A percentile compares a stretch with the other conserved stretches of the same genome.
These are phyloP conservation scores for Chrysoporthe austroafricana DNA, from an alignment of 2,329 filamentous ascomycete genomes.

Conservation along the genomic window DNA sequence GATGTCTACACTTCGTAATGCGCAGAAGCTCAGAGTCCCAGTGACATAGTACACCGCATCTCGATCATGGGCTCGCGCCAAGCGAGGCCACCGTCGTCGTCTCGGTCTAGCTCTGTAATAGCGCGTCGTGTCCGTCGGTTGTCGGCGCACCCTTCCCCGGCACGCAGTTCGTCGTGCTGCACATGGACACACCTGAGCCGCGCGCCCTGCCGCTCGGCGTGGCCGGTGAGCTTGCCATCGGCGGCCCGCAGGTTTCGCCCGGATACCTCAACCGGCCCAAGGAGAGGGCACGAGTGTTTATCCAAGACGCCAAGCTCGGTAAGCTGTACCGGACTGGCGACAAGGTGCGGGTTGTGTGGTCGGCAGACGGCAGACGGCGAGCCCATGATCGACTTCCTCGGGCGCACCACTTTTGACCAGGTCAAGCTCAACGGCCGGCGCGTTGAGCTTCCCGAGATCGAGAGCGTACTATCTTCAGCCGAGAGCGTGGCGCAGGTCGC, in stretches of 20 bases:
- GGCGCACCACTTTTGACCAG: constrained; percentile 24
- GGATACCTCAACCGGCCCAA: constrained; percentile 24
- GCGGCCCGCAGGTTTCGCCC: constrained; percentile 28
- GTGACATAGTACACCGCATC: too few relatives aligned
- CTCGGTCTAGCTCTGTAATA: too few relatives aligned
- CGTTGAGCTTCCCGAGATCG: constrained; percentile 29
- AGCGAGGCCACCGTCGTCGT: too few relatives aligned
- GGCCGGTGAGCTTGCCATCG: constrained; percentile 5
- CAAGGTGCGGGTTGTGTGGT: constrained; percentile 24
- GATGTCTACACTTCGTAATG: too few relatives aligned
- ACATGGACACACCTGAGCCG: background rate
- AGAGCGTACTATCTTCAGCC: constrained; percentile 26
- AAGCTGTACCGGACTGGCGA: constrained; percentile 31
- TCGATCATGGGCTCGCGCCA: too few relatives aligned
- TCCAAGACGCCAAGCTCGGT: constrained; percentile 10
- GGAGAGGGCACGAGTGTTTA: constrained; percentile 20
- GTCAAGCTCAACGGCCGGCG: constrained; percentile 27
- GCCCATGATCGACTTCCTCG: constrained; percentile 32
- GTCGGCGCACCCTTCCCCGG: too few relatives aligned
- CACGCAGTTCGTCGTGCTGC: too few relatives aligned
- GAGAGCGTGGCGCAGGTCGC: constrained; percentile 26
- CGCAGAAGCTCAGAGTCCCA: too few relatives aligned
- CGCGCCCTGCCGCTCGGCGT: background rate
- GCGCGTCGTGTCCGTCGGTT: too few relatives aligned
- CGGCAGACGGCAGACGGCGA: constrained; percentile 25